Evolutionary conservation across 2,329 filamentous ascomycete species (phyloP).

Genomic region (Fusarium tjaetaba): DNA sequence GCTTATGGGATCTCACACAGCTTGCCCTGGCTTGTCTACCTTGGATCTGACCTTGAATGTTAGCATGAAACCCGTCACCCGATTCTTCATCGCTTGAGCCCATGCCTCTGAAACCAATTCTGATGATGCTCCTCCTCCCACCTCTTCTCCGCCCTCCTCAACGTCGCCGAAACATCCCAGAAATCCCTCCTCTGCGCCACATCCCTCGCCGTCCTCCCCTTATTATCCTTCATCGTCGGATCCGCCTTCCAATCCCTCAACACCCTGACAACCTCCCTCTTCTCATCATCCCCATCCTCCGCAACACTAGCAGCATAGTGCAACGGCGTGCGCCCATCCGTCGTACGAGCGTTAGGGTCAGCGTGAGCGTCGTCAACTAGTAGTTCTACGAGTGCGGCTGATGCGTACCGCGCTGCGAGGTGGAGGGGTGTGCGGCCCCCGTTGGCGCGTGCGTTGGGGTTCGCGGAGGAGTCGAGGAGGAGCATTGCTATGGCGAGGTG

Average conservation of each 20-base stretch:
- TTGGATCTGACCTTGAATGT: background rate
- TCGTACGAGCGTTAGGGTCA: conserved; percentile 43
- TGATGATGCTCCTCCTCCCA: conserved; percentile 48
- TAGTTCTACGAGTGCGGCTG: conserved; percentile 45
- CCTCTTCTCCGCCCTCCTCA: conserved; percentile 48
- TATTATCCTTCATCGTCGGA: conserved; percentile 42
- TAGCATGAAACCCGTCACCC: background rate
- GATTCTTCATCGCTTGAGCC: conserved; percentile 19
- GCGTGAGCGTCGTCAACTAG: conserved; percentile 45
- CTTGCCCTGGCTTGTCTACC: background rate
- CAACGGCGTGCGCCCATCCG: conserved; percentile 46
- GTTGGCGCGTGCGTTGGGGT: conserved; percentile 42
- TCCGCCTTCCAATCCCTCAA: conserved; percentile 46
- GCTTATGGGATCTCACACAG: background rate
- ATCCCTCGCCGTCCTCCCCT: conserved; percentile 44
- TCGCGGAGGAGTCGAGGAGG: conserved; percentile 44
- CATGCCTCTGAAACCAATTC: conserved; percentile 44
- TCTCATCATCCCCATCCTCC: conserved; percentile 45
- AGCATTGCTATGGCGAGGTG: conserved; percentile 48
- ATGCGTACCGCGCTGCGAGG: conserved; percentile 45
- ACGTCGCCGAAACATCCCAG: conserved; percentile 47
- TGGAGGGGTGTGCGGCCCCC: conserved; percentile 47
- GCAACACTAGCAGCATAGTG: conserved; percentile 48
- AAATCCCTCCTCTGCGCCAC: conserved; percentile 47
- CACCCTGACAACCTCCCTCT: conserved; percentile 44